Conservation (phyloP, 1,284 basidiomycete species). For the Sanghuangporus weigelae region DNA sequence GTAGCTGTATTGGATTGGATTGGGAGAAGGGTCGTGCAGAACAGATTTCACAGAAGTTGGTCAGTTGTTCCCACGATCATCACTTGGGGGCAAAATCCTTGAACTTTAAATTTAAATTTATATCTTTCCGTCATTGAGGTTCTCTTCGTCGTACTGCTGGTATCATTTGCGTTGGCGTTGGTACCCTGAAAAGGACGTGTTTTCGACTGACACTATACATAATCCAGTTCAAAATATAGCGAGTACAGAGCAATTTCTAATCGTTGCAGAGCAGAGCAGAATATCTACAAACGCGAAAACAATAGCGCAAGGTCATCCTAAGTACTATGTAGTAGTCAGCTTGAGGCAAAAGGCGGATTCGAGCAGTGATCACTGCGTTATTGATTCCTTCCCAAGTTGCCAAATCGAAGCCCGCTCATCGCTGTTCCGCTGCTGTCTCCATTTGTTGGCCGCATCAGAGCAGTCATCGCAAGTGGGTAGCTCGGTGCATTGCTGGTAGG, state of each 20-base stretch:
- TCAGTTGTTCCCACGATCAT: background rate
- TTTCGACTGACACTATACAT: too few species aligned
- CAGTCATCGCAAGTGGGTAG: background rate
- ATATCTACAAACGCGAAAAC: too few species aligned
- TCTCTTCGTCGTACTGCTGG: background rate
- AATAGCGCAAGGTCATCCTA: too few species aligned
- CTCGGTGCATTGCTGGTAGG: background rate
- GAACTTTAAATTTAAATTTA: background rate
- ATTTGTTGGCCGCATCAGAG: background rate
- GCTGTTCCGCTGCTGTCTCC: background rate
- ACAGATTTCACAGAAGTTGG: background rate
- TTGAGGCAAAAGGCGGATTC: background rate
- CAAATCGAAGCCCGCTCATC: background rate
- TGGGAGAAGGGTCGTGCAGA: background rate
- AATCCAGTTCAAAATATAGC: too few species aligned
- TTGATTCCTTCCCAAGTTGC: background rate
- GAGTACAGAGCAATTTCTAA: background rate
- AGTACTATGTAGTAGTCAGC: too few species aligned
- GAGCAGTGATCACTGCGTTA: background rate
- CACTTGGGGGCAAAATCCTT: background rate
- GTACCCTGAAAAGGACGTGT: too few species aligned
- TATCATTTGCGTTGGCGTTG: background rate
- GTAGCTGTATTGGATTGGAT: background rate
- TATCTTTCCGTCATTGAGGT: background rate
- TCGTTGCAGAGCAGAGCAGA: background rate